A percentile compares a stretch with the other conserved stretches of the same genome.
phyloP scores from a whole-genome alignment of 345 rosid genomes.

The Salix suchowensis region DNA sequence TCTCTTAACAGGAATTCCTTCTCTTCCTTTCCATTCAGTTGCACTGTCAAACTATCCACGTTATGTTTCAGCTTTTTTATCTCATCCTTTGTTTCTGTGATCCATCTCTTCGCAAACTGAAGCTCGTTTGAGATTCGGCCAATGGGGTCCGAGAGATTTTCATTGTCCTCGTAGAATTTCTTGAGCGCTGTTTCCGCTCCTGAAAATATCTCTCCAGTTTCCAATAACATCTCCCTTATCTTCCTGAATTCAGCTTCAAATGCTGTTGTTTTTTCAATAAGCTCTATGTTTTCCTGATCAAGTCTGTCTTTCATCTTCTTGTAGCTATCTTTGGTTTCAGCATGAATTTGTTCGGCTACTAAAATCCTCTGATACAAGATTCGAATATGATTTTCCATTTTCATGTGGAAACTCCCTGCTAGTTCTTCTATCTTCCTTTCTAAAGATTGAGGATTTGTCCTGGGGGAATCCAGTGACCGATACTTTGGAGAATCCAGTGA shows the following conservation, averaged over 20 bases:
- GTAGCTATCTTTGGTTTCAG: slow-evolving; percentile 49
- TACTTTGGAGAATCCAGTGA: slow-evolving; percentile 1
- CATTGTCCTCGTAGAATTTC: slow-evolving; percentile 34
- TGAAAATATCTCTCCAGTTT: slow-evolving; percentile 23
- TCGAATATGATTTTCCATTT: slow-evolving; percentile 59
- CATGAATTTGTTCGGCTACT: slow-evolving; percentile 66
- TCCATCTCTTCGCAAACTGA: slow-evolving; percentile 29
- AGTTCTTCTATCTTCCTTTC: slow-evolving; percentile 67
- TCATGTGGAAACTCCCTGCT: slow-evolving; percentile 54
- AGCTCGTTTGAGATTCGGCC: slow-evolving; percentile 40
- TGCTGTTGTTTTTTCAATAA: slow-evolving; percentile 15
- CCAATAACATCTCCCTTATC: slow-evolving; percentile 22
- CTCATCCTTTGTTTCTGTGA: slow-evolving; percentile 12
- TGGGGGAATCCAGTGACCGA: slow-evolving; percentile 10
- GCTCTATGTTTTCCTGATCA: slow-evolving; percentile 32
- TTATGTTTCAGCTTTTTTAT: slow-evolving; percentile 4
- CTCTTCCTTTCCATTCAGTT: slow-evolving; percentile 4
- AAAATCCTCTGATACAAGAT: slow-evolving; percentile 54
- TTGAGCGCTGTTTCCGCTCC: slow-evolving; percentile 30
- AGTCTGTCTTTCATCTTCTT: slow-evolving; percentile 30
- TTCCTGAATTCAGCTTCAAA: slow-evolving; percentile 35
- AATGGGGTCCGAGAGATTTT: slow-evolving; percentile 31
- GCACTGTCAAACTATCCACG: not conserved
- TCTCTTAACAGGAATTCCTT: not conserved
- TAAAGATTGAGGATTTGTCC: slow-evolving; percentile 25